phyloP scores from a whole-genome alignment of 768 basidiomycete species.

The Kwoniella mangroviensis region DNA sequence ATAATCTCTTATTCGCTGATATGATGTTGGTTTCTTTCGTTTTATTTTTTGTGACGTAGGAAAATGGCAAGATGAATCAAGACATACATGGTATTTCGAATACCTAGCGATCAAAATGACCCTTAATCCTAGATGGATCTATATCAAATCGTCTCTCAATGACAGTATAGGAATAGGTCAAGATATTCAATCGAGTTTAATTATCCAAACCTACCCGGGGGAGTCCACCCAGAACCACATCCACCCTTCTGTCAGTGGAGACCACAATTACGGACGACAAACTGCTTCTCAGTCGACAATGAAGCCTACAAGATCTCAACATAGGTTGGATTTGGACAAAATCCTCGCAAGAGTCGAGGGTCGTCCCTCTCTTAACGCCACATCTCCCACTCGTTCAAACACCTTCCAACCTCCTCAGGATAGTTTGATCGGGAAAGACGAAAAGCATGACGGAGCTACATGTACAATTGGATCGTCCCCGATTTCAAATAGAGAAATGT shows the following conservation, averaged over 20 bases:
- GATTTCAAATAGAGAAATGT: no score
- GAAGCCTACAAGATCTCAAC: background rate
- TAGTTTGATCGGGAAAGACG: no score
- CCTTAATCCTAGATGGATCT: background rate
- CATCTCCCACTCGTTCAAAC: no score
- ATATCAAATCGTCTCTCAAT: background rate
- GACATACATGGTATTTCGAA: constrained; percentile 8
- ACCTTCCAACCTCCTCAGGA: no score
- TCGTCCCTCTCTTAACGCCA: background rate
- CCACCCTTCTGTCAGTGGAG: no score
- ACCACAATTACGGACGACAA: no score
- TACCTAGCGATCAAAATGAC: background rate
- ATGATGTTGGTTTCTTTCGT: background rate
- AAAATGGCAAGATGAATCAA: constrained; percentile 2
- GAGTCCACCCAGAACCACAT: background rate
- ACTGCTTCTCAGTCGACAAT: no score
- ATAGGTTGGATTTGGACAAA: background rate
- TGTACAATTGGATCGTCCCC: no score
- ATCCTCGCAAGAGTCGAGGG: background rate
- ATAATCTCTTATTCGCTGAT: no score
- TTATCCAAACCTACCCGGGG: background rate
- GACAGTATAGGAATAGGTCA: background rate
- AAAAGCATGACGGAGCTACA: no score
- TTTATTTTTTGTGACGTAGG: background rate
- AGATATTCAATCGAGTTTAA: background rate